Evolutionary conservation across 768 basidiomycete species (phyloP).

Genomic region (Vishniacozyma victoriae): DNA sequence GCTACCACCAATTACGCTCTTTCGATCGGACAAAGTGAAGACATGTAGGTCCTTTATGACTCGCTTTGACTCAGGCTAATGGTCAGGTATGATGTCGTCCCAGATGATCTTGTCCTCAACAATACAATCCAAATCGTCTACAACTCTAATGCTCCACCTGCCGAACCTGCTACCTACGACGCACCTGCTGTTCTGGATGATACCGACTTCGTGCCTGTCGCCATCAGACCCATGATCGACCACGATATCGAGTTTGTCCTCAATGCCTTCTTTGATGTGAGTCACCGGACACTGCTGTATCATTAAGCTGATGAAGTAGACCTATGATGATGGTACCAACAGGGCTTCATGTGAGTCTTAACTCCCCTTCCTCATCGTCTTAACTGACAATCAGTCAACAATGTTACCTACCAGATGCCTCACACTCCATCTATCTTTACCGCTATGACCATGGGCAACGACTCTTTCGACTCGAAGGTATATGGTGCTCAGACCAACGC

Average conservation of each 20-base stretch:
- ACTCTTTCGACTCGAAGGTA: constrained; percentile 53
- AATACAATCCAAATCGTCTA: constrained; percentile 80
- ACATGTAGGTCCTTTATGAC: constrained; percentile 53
- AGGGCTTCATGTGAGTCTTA: constrained; percentile 45
- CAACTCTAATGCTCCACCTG: constrained; percentile 53
- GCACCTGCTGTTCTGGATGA: constrained; percentile 30
- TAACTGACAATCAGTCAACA: constrained; percentile 8
- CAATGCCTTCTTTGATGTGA: constrained; percentile 62
- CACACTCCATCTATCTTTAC: constrained; percentile 68
- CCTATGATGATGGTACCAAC: constrained; percentile 52
- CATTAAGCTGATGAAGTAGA: constrained; percentile 41
- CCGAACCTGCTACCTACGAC: constrained; percentile 53
- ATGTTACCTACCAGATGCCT: constrained; percentile 10
- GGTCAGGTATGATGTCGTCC: constrained; percentile 77
- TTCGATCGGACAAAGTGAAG: constrained; percentile 56
- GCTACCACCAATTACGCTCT: constrained; percentile 78
- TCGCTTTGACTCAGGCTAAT: constrained; percentile 1
- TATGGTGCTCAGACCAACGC: constrained; percentile 69
- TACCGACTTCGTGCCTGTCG: constrained; percentile 62
- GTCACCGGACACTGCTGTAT: constrained; percentile 5
- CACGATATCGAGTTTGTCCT: constrained; percentile 61
- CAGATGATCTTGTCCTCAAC: constrained; percentile 68
- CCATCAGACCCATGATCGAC: constrained; percentile 50
- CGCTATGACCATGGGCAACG: constrained; percentile 61
- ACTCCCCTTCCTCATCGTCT: no score